Percentiles rank a stretch among this genome's conserved stretches.
Conservation (phyloP, 768 basidiomycete genomes). For the Tulasnella calospora region DNA sequence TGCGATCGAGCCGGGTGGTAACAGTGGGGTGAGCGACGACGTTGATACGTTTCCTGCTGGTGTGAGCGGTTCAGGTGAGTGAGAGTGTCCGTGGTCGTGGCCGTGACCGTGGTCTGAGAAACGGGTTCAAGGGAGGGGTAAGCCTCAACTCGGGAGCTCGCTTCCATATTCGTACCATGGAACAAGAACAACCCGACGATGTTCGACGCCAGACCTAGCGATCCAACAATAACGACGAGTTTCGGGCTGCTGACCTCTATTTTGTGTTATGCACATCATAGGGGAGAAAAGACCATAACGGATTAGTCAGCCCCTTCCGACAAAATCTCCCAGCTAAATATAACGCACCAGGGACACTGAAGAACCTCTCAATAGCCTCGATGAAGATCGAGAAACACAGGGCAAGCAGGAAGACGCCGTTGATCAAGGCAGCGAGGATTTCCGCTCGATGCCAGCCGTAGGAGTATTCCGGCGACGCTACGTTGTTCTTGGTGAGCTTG, state of each 20-base stretch:
- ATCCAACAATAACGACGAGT: conserved; percentile 85
- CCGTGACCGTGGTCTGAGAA: conserved; percentile 61
- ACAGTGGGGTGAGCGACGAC: conserved; percentile 18
- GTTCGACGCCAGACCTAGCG: conserved; percentile 83
- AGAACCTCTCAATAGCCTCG: conserved; percentile 88
- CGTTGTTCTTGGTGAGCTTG: conserved; percentile 63
- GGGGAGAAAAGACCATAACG: not conserved
- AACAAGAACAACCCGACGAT: conserved; percentile 90
- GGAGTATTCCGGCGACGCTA: conserved; percentile 70
- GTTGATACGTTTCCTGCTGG: conserved; percentile 29
- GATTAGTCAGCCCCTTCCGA: conserved; percentile 12
- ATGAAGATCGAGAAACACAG: conserved; percentile 93
- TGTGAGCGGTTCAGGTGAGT: conserved; percentile 30
- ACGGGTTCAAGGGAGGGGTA: not conserved
- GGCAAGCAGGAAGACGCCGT: conserved; percentile 94
- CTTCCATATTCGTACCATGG: conserved; percentile 58
- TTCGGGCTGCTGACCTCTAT: conserved; percentile 84
- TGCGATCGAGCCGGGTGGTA: conserved; percentile 27
- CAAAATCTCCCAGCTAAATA: not conserved
- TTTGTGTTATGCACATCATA: not conserved
- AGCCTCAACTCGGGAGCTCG: not conserved
- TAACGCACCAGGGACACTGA: conserved; percentile 66
- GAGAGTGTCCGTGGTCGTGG: conserved; percentile 56
- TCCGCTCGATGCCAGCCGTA: conserved; percentile 99
- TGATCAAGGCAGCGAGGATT: conserved; percentile 89